phyloP scores from a whole-genome alignment of 306 rosid genomes.

The Castanea crenata region DNA sequence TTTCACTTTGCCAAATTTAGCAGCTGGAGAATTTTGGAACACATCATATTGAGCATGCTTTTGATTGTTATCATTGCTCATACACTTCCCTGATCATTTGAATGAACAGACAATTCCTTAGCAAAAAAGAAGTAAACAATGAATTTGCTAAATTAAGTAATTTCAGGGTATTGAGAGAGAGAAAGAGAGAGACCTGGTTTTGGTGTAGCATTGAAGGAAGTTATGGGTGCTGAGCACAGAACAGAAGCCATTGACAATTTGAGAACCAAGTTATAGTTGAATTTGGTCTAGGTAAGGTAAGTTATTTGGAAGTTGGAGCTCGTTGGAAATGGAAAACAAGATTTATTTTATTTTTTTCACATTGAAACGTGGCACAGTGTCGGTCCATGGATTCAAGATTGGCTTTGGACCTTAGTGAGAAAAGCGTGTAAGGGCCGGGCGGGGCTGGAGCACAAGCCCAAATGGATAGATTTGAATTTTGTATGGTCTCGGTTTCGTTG shows the following conservation, averaged over 20 bases:
- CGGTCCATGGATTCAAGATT: not conserved
- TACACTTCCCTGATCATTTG: slow-evolving; percentile 8
- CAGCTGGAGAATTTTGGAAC: slow-evolving; percentile 22
- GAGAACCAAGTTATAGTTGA: not conserved
- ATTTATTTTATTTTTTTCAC: not conserved
- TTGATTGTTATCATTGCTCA: slow-evolving; percentile 10
- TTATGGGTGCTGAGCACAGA: slow-evolving; percentile 28
- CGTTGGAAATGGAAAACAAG: not conserved
- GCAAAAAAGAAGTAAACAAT: not conserved
- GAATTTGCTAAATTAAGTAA: not conserved
- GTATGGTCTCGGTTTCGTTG: no score
- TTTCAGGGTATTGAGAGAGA: not conserved
- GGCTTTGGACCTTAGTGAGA: not conserved
- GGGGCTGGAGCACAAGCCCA: not conserved
- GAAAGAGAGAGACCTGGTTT: slow-evolving; percentile 38
- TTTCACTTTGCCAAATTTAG: slow-evolving; percentile 29
- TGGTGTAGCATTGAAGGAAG: slow-evolving; percentile 29
- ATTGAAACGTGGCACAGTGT: not conserved
- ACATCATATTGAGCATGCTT: slow-evolving; percentile 24
- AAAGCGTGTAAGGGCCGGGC: not conserved
- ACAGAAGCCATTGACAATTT: slow-evolving; percentile 44
- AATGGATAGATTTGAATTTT: not conserved
- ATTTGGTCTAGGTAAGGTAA: no score
- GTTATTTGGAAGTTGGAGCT: not conserved
- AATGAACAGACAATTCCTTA: slow-evolving; percentile 1